Conservation (phyloP, 768 basidiomycete genomes). For the Suillus subalutaceus region DNA sequence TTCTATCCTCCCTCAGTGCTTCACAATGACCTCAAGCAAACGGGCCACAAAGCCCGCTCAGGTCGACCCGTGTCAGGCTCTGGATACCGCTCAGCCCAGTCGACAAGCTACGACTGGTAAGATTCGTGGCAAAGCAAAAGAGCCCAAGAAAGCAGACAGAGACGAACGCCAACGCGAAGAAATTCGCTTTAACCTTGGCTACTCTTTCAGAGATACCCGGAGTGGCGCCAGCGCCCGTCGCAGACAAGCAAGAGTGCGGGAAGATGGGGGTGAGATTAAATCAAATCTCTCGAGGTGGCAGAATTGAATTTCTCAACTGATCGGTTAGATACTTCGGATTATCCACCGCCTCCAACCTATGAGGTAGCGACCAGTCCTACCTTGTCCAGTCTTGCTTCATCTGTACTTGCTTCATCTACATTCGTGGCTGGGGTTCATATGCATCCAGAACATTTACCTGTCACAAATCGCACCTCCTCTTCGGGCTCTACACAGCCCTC, state of each 20-base stretch:
- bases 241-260: slow-evolving; percentile 29
- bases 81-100: slow-evolving; percentile 55
- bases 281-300: slow-evolving; percentile 1
- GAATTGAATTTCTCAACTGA: slow-evolving; percentile 22
- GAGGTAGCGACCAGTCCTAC: slow-evolving; percentile 61
- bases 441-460: slow-evolving; percentile 28
- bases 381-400: slow-evolving; percentile 41
- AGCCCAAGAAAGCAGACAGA: slow-evolving; percentile 48
- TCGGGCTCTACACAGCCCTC: slow-evolving; percentile 29
- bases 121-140: slow-evolving; percentile 33
- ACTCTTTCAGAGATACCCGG: slow-evolving; percentile 33
- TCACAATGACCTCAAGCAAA: slow-evolving; percentile 39
- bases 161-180: slow-evolving; percentile 48
- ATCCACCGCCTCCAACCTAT: slow-evolving; percentile 76
- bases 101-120: slow-evolving; percentile 49
- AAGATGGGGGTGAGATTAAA: slow-evolving; percentile 33
- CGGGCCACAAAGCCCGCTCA: slow-evolving; percentile 33
- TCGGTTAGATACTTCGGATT: slow-evolving; percentile 46
- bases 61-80: slow-evolving; percentile 59
- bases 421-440: slow-evolving; percentile 38
- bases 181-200: slow-evolving; percentile 35
- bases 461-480: slow-evolving; percentile 27
- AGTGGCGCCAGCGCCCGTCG: slow-evolving; percentile 25
- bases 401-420: slow-evolving; percentile 9
- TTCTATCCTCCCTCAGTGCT: slow-evolving; percentile 35